phyloP scores from a whole-genome alignment of 23 red algal genomes.

The Gracilaria vermiculophylla region DNA sequence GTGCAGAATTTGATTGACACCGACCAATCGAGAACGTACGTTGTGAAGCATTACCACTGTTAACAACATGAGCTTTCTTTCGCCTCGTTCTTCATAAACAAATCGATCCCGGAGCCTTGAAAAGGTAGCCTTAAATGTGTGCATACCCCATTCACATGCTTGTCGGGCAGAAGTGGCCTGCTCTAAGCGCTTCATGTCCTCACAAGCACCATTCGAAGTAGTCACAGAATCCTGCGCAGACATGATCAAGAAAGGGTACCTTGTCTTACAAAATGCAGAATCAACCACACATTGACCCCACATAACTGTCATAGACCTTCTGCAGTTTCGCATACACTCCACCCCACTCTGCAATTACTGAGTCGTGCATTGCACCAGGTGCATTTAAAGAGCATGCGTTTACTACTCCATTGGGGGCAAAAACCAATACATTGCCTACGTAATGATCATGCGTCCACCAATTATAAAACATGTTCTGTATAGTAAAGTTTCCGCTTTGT shows the following conservation, averaged over 20 bases:
- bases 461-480: slow-evolving; percentile 16
- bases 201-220: not conserved
- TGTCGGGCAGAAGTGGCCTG: slow-evolving; percentile 10
- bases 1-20: slow-evolving; percentile 2
- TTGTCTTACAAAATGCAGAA: not conserved
- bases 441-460: not conserved
- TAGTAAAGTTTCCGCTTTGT: not conserved
- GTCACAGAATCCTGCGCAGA: slow-evolving; percentile 23
- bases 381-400: slow-evolving; percentile 18
- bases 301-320: not conserved
- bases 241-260: slow-evolving; percentile 10
- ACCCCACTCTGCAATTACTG: not conserved
- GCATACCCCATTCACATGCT: slow-evolving; percentile 11
- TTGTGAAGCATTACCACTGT: slow-evolving; percentile 7
- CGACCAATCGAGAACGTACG: not conserved
- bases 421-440: not conserved
- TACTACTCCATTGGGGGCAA: not conserved
- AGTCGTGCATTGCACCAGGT: slow-evolving; percentile 35
- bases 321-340: not conserved
- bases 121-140: slow-evolving; percentile 1
- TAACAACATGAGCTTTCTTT: not conserved
- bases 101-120: not conserved
- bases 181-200: not conserved
- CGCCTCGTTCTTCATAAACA: slow-evolving; percentile 21
- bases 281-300: slow-evolving; percentile 1